Base-by-base conservation (phyloP, 805 yeast genomes). In the Candida nanaspora region DNA sequence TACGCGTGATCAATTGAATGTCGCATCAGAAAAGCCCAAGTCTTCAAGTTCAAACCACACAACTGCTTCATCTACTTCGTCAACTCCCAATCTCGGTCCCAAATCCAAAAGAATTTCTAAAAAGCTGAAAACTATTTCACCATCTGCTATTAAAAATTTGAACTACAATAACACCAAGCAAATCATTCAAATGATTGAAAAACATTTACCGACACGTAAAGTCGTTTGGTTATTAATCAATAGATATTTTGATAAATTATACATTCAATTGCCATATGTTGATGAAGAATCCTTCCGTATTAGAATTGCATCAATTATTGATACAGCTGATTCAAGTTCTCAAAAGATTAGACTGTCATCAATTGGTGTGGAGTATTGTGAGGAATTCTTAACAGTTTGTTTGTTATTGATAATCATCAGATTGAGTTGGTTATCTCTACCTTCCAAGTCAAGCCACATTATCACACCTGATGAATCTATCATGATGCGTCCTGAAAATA, bases 231-330 rank as follows among this genome's bases (percentile, higher is more conserved):
- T 69, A 35, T 62, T 79, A 37, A 61, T 82, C 23, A 76, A 79
- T 43, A 63, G 79, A 46, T 82, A 75, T 46, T 82, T 82, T 53
- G 68, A 66, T 10, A 66, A 69, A 27, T 59, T 82, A 5, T 83
- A 83, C 53, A 72, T 84, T 13, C 79, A 73, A 42, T 65, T 82
- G 49, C 89, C 93, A 3, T 78, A 73, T 46, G 59, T 82, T 27
- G 87, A 82, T 56, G 86, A 82, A 53, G 61, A 49, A 39, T 63
- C 64, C 9, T 75, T 77, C 53, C 68, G 68, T 40, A 48, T 48
- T 16, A 69, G 70, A 37, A 55, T 78, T 15, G 47, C 60, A 1
- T 52, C 66, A 20, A 68, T 78, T 6, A 58, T 79, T 26, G 82
- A 79, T 13, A 39, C 56, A 1, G 61, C 58, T 21, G 66, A 65